These are phyloP conservation scores for Argentina anserina DNA, from an alignment of 306 rosid genomes.

Conservation along the genomic window DNA sequence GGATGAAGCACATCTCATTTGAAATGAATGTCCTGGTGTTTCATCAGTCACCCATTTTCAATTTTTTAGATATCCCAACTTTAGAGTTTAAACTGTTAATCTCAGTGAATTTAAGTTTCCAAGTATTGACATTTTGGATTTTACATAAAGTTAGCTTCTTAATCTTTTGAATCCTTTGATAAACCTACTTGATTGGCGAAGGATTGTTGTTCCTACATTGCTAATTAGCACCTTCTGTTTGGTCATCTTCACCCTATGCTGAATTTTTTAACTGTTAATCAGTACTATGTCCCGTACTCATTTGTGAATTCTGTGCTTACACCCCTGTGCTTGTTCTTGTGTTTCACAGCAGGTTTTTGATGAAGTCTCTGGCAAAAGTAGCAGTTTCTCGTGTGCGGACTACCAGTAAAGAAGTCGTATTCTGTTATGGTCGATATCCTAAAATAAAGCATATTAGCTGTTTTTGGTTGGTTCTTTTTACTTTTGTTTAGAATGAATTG, in stretches of 20 bases:
- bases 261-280: neutral
- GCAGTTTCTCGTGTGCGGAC: neutral
- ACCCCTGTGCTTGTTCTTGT: neutral
- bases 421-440: neutral
- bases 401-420: neutral
- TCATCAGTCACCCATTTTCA: neutral
- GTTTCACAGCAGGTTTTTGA: slow-evolving; percentile 42
- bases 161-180: neutral
- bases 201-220: neutral
- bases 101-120: neutral
- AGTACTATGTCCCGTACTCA: neutral
- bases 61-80: neutral
- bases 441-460: slow-evolving; percentile 2
- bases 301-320: neutral
- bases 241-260: neutral
- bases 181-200: neutral
- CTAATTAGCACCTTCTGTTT: neutral
- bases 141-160: neutral
- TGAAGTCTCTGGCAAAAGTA: neutral
- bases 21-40: too few species aligned
- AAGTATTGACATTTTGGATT: neutral
- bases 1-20: neutral
- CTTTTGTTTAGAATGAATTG: too few species aligned
- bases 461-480: too few species aligned
- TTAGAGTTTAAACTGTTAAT: neutral